Percentiles rank a stretch among this genome's conserved stretches.
phyloP scores from a whole-genome alignment of 345 rosid genomes.

The Hevea brasiliensis region DNA sequence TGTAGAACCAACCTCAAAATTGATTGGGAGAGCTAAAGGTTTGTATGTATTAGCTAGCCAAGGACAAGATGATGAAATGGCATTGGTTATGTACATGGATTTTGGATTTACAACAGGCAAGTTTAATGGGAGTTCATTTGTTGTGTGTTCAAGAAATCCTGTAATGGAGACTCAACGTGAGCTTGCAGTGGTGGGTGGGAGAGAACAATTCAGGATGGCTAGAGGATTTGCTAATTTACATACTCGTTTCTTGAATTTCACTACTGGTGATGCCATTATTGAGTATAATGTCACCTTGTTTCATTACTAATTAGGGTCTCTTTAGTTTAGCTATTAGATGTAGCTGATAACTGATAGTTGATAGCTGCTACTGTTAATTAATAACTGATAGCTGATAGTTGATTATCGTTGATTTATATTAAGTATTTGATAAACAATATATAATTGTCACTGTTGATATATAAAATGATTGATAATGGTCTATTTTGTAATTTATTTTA shows the following conservation, averaged over 20 bases:
- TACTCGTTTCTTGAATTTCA: not conserved
- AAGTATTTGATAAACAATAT: too few species aligned
- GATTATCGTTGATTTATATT: too few species aligned
- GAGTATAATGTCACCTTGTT: not conserved
- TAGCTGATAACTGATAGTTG: too few species aligned
- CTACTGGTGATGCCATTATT: not conserved
- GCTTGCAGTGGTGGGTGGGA: not conserved
- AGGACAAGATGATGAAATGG: not conserved
- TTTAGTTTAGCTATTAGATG: too few species aligned
- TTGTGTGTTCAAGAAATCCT: not conserved
- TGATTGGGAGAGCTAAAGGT: not conserved
- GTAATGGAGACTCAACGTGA: not conserved
- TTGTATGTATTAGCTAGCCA: not conserved
- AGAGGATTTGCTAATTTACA: not conserved
- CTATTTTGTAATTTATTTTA: too few species aligned
- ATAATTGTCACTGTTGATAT: too few species aligned
- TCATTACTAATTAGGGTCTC: not conserved
- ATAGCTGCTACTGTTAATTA: too few species aligned
- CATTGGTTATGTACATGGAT: not conserved
- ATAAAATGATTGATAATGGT: too few species aligned
- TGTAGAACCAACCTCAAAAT: not conserved
- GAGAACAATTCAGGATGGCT: not conserved
- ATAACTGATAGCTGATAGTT: too few species aligned
- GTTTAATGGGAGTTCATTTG: too few species aligned
- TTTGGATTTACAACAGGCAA: not conserved